Conservation (phyloP, 208 protist species). For the Trypanosoma lewisi region DNA sequence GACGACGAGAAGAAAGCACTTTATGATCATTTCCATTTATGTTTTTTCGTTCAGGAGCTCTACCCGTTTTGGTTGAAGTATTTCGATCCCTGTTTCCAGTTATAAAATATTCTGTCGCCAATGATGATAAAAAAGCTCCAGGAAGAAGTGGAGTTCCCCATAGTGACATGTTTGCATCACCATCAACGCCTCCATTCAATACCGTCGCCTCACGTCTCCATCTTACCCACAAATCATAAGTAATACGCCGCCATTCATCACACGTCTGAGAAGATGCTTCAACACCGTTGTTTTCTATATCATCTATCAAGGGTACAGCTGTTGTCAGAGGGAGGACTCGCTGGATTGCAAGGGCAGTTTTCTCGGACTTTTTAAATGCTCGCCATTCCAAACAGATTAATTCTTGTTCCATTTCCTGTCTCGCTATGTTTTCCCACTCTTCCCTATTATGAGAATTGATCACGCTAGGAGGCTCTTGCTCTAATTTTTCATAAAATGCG, state of each 20-base stretch:
- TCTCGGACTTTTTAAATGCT: conserved; percentile 61
- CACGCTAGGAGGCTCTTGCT: background rate
- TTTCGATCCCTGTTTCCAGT: conserved; percentile 21
- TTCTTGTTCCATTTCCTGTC: conserved; percentile 46
- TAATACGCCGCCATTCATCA: conserved; percentile 24
- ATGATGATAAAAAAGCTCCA: conserved; percentile 54
- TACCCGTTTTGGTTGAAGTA: conserved; percentile 12
- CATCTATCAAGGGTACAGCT: conserved; percentile 57
- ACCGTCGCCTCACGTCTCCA: conserved; percentile 19
- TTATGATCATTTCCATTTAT: conserved; percentile 6
- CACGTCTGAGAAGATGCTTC: conserved; percentile 3
- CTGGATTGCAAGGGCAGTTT: conserved; percentile 60
- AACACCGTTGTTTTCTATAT: conserved; percentile 5
- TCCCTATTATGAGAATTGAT: background rate
- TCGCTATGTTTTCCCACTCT: conserved; percentile 11
- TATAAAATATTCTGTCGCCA: conserved; percentile 77
- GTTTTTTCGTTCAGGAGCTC: conserved; percentile 3
- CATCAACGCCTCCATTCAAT: background rate
- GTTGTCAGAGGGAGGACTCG: conserved; percentile 67
- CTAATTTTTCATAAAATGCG: conserved; percentile 17
- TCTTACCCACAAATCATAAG: conserved; percentile 32
- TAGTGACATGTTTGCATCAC: conserved; percentile 15
- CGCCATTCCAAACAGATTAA: conserved; percentile 71
- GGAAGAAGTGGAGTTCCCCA: conserved; percentile 68
- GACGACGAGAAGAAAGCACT: conserved; percentile 31